Evolutionary conservation across 2,329 filamentous ascomycete genomes (phyloP), one percentile per base, ranked within the genome.

Genomic region (Exophiala sp.): DNA sequence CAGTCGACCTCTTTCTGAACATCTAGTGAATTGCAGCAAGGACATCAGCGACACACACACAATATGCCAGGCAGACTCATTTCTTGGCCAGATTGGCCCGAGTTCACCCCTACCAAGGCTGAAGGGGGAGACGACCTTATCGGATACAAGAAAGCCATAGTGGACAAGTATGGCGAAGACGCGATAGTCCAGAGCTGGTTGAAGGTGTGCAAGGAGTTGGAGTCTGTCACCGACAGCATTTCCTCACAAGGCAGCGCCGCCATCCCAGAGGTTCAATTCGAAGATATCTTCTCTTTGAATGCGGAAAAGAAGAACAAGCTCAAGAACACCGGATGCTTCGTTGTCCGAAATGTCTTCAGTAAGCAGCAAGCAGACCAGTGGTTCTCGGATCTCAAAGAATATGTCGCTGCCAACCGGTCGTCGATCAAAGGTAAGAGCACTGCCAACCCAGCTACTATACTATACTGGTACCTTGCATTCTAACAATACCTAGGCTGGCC

Each of bases 121-220:
- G 55, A 57, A 45, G 4, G 29, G 3, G 57, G 56, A 16, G 54
- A 61, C 14, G 49, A 62, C 20, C 50, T 60, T 14, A 38, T 57
- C 47, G 55, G 34, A 21, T 57, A 38, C 47, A 75, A 75, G 59
- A 65, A 65, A 47, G 62, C 65, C 1, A 69, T 75, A 14, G 65
- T 71, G 33, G 61, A 63, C 2, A 54, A 71, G 35, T 75, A 72
- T 45, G 72, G 73, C 3, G 63, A 65, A 29, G 68, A 66, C 4
- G 65, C 66, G 1, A 53, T 76, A 8, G 58, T 57, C 5, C 50
- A 65, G 54, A 70, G 70, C 58, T 76, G 73, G 73, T 36, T 74
- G 12, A 65, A 66, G 29, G 68, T 71, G 3, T 75, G 73, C 60
- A 60, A 68, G 10, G 47, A 68, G 2, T 65, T 76, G 1, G 62